Evolutionary conservation across 2,329 filamentous ascomycete species (phyloP).

Genomic region (Penicillium griseofulvum): DNA sequence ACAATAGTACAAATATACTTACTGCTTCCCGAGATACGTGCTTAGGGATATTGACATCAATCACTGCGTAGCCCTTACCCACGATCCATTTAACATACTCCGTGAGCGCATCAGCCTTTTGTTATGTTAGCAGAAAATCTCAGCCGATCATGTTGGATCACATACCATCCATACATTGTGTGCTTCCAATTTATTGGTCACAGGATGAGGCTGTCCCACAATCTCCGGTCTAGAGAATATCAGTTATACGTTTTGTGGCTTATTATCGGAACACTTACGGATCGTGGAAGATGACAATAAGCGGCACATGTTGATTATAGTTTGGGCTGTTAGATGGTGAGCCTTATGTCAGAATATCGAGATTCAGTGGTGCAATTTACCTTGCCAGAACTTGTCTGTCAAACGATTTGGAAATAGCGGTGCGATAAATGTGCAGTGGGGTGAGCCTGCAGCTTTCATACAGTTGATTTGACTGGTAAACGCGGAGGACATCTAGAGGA

Average conservation of each 20-base stretch:
- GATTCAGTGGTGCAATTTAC: conserved; percentile 33
- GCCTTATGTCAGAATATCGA: neutral
- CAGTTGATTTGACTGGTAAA: conserved; percentile 70
- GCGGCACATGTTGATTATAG: conserved; percentile 62
- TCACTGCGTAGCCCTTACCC: conserved; percentile 72
- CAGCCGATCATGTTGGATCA: conserved; percentile 23
- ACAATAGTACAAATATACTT: conserved; percentile 20
- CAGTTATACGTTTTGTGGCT: conserved; percentile 5
- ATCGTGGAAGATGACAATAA: conserved; percentile 88
- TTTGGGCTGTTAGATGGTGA: conserved; percentile 50
- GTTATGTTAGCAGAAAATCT: conserved; percentile 24
- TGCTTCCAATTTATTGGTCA: conserved; percentile 71
- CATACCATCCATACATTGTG: conserved; percentile 88
- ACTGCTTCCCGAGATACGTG: conserved; percentile 66
- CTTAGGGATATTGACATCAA: conserved; percentile 88
- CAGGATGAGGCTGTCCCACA: conserved; percentile 62
- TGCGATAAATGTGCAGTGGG: conserved; percentile 73
- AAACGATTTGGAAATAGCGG: conserved; percentile 70
- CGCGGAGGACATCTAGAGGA: conserved; percentile 66
- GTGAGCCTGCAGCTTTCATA: conserved; percentile 74
- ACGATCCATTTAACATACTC: conserved; percentile 83
- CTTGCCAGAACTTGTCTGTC: conserved; percentile 85
- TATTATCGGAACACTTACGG: conserved; percentile 56
- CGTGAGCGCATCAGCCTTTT: conserved; percentile 74
- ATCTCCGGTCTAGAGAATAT: conserved; percentile 62